These are phyloP conservation scores for Macrotyloma uniflorum DNA, from an alignment of 306 rosid genomes.

Conservation along the genomic window DNA sequence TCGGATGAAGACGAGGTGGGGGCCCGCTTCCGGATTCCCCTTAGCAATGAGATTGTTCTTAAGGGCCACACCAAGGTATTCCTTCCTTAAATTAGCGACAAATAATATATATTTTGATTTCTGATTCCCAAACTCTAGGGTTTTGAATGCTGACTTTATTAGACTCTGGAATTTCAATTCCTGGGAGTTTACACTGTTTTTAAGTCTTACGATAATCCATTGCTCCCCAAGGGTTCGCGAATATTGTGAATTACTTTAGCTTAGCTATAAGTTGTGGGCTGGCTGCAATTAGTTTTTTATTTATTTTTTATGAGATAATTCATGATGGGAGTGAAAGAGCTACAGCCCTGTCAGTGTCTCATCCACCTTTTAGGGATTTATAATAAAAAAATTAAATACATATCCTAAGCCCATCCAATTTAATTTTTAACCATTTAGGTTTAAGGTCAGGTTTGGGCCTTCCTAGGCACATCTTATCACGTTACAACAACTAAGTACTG, in stretches of 20 bases:
- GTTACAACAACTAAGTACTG: not conserved
- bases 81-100: not conserved
- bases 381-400: too few species aligned
- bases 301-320: not conserved
- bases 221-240: not conserved
- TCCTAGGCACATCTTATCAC: too few species aligned
- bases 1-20: conserved; percentile 43
- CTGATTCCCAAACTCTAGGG: not conserved
- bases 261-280: not conserved
- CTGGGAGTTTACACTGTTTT: not conserved
- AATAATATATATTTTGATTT: not conserved
- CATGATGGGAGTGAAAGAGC: too few species aligned
- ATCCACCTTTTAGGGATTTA: too few species aligned
- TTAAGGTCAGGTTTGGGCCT: too few species aligned
- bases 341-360: too few species aligned
- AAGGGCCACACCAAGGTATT: conserved; percentile 89
- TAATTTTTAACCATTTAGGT: too few species aligned
- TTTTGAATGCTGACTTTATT: too few species aligned
- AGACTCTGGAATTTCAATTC: too few species aligned
- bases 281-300: not conserved
- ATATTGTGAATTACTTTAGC: not conserved
- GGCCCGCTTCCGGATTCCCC: conserved; percentile 70
- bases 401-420: too few species aligned
- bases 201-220: not conserved
- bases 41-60: conserved; percentile 89